A percentile compares a stretch with the other conserved stretches of the same genome.
Evolutionary conservation across 192 early-diverging fungal species (phyloP).

Genomic region (Coemansia sp.): DNA sequence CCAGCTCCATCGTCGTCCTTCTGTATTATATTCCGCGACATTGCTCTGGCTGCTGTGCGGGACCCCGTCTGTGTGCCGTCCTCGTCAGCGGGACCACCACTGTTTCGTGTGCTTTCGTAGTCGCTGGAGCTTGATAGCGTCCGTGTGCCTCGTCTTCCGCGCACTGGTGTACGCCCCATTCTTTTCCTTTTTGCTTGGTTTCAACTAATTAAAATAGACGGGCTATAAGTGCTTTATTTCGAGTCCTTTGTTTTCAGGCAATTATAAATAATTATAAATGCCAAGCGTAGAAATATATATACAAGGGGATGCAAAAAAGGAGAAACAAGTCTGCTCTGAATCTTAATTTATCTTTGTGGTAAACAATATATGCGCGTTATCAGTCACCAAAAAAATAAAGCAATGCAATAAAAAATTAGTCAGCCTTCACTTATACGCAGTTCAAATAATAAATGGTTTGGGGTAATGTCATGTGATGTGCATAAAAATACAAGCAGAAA

Average conservation of each 20-base stretch:
- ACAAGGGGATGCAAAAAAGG: neutral
- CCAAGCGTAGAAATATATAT: neutral
- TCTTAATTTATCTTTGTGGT: neutral
- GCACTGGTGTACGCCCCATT: constrained; percentile 15
- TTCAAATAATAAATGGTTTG: neutral
- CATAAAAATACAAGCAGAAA: neutral
- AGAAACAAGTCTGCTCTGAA: neutral
- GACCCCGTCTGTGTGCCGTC: too few species aligned
- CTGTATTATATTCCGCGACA: neutral
- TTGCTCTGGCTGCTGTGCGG: neutral
- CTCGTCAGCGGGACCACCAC: neutral
- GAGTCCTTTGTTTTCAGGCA: neutral
- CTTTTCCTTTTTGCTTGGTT: neutral
- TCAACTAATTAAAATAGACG: too few species aligned
- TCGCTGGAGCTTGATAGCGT: neutral
- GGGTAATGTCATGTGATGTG: constrained; percentile 1
- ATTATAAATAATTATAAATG: neutral
- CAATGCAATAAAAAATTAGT: too few species aligned
- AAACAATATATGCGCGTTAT: neutral
- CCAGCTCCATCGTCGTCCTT: neutral
- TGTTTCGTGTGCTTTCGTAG: neutral
- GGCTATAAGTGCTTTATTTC: neutral
- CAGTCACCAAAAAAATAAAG: neutral
- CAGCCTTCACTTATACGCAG: neutral
- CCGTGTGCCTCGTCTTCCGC: neutral